Base-by-base conservation (phyloP, 2,329 filamentous ascomycete genomes). In the Chaetomium sp. region DNA sequence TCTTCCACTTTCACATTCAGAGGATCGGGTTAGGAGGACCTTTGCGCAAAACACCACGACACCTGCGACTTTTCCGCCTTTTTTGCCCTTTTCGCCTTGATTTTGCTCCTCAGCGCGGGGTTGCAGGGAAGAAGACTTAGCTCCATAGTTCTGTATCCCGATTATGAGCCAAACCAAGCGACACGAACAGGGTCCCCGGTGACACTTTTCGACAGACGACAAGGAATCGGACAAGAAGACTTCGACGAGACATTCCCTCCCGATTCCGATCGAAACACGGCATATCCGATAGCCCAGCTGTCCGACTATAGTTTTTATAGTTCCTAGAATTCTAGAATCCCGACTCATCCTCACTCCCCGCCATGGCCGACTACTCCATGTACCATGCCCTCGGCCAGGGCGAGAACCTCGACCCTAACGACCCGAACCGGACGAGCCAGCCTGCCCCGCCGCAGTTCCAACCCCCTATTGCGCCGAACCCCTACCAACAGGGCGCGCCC, bases 361-460 rank as follows among this genome's bases (percentile, higher is more conserved):
- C 44, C 34, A 71, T 71, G 69, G 59, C 67, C 57, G 76, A 80
- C 62, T 75, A 78, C 66, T 68, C 73, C 62, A 74, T 74, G 71
- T 81, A 79, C 66, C 76, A 80, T 64, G 68, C 76, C 64, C 71
- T 79, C 49, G 78, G 75, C 46, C 74, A 78, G 64, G 75, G 73
- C 65, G 76, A 75, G 54, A 72, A 74, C 60, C 65, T 76, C 61
- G 76, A 83, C 62, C 72, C 79, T 69, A 73, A 79, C 56, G 69
- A 80, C 72, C 72, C 78, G 65, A 68, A 74, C 71, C 67, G 72
- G 61, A 71, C 71, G 53, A 69, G 67, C 61, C 78, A 79, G 54
- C 68, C 67, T 4, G 61, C 68, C 6, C 65, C 69, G 47, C 69
- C 67, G 9, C 63, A 68, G 64, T 85, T 85, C 68, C 75, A 79